Base-by-base conservation (phyloP, 2,329 filamentous ascomycete genomes). In the Beauveria rudraprayagi region DNA sequence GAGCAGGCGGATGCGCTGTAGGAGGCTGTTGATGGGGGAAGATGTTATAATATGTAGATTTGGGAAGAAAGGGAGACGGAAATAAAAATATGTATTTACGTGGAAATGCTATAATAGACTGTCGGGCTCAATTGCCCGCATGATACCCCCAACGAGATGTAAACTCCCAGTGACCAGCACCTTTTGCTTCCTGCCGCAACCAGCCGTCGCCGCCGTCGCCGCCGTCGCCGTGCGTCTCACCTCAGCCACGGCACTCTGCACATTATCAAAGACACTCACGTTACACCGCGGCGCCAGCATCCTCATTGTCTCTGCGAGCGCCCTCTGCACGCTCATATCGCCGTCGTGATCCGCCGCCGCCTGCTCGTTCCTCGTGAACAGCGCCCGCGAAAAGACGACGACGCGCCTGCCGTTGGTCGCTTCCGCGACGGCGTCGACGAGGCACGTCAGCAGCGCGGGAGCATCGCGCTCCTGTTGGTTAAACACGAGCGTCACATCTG, bases 401-500 rank as follows among this genome's bases (percentile, higher is more conserved):
- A 22, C 64, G 73, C 68, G 58, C 2, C 46, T 74, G 67, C 62
- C 73, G 54, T 59, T 79, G 54, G 61, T 75, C 68, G 60, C 75
- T 68, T 59, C 72, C 68, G 57, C 55, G 11, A 90, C 76, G 2
- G 83, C 84, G 10, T 77, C 70, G 61, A 91, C 78, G 1, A 96
- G 77, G 0, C 80, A 80, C 37, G 75, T 75, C 2, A 93, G 82
- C 1, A 95, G 80, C 17, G 82, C 77, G 4, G 78, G 75, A 5
- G 90, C 89, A 69, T 96, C 87, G 37, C 92, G 84, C 10, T 91
- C 91, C 70, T 96, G 91, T 73, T 97, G 93, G 73, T 97, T 97
- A 79, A 97, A 97, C 53, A 97, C 81, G 51, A 97, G 76, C 0
- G 90, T 77, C 50, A 77, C 73, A 0, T 64, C 62, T 30, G 10